These are phyloP conservation scores for Magnusiomyces suaveolens DNA, from an alignment of 1,139 yeast genomes.

Conservation along the genomic window DNA sequence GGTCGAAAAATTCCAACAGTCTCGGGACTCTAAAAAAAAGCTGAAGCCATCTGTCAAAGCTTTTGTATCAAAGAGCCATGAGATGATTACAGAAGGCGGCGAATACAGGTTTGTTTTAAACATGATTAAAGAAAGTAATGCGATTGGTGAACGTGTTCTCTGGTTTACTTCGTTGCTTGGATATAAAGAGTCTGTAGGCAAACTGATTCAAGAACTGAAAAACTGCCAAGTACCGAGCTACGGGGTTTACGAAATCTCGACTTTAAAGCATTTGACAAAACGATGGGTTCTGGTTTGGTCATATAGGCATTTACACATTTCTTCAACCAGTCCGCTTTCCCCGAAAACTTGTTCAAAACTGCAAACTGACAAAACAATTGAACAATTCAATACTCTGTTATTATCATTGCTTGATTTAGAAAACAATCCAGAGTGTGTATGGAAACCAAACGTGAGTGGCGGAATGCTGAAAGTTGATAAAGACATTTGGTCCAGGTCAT, in stretches of 20 bases:
- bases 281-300: slow-evolving; percentile 2
- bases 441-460: not conserved
- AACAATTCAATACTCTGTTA: not conserved
- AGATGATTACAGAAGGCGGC: slow-evolving; percentile 1
- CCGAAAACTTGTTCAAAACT: not conserved
- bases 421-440: not conserved
- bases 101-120: not conserved
- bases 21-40: not conserved
- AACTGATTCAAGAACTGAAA: not conserved
- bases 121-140: not conserved
- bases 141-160: not conserved
- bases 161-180: slow-evolving; percentile 5
- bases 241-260: not conserved
- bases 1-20: not conserved
- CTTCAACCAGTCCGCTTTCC: not conserved
- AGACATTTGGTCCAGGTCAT: slow-evolving; percentile 4
- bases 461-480: not conserved
- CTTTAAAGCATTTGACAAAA: not conserved
- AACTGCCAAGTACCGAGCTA: not conserved
- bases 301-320: not conserved
- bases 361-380: not conserved
- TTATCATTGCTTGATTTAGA: not conserved
- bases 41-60: not conserved
- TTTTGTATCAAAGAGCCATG: not conserved
- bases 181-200: not conserved